Percentiles rank a stretch among this genome's conserved stretches.
These are phyloP conservation scores for Geranomyces michiganensis DNA, from an alignment of 192 early-diverging fungal species.

Conservation along the genomic window DNA sequence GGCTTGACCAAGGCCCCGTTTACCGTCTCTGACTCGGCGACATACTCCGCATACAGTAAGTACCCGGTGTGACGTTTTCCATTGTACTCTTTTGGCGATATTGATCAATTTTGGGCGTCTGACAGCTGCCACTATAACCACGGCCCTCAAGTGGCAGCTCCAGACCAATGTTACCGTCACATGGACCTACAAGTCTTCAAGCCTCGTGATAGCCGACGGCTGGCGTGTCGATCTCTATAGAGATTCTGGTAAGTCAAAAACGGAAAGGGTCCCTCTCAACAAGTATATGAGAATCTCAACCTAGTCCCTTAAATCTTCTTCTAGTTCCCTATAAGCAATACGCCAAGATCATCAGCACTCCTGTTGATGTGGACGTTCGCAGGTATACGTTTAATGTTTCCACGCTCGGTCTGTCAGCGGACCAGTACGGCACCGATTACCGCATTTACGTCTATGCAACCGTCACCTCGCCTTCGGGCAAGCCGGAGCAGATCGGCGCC, in stretches of 20 bases:
- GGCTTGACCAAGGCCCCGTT: background rate
- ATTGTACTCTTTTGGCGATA: background rate
- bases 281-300: background rate
- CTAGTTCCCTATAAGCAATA: background rate
- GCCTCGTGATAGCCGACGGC: background rate
- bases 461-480: background rate
- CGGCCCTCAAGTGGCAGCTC: conserved; percentile 1
- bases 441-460: background rate
- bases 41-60: background rate
- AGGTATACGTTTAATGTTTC: background rate
- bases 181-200: conserved; percentile 8
- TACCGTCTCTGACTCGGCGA: conserved; percentile 7
- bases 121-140: background rate
- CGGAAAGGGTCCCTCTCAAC: too few relatives aligned
- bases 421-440: conserved; percentile 13
- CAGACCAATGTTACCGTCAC: conserved; percentile 6
- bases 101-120: background rate
- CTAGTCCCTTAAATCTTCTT: background rate
- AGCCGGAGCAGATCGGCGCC: background rate
- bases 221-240: conserved; percentile 21
- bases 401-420: background rate
- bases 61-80: background rate
- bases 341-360: background rate
- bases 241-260: conserved; percentile 17
- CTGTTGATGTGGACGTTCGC: background rate